Percentiles rank a stretch among this genome's conserved stretches.
These are phyloP conservation scores for Euphorbia peplus DNA, from an alignment of 345 rosid genomes.

Conservation along the genomic window DNA sequence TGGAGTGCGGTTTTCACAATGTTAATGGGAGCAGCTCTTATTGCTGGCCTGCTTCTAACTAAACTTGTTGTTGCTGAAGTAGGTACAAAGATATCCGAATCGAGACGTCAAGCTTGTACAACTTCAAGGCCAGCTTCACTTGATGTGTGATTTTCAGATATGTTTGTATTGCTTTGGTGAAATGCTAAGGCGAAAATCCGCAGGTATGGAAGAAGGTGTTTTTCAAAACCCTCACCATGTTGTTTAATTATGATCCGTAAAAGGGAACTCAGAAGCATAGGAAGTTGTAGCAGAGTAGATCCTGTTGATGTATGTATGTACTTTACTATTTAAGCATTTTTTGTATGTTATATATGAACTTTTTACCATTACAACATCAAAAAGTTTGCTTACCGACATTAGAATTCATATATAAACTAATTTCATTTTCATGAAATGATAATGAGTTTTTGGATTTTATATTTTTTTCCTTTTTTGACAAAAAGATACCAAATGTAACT, in stretches of 20 bases:
- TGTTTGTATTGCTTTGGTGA: not conserved
- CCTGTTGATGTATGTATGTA: not conserved
- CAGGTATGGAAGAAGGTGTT: constrained; percentile 23
- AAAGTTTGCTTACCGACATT: not conserved
- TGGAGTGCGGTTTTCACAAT: constrained; percentile 87
- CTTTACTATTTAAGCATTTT: constrained; percentile 14
- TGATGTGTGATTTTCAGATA: constrained; percentile 22
- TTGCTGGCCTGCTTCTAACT: constrained; percentile 74
- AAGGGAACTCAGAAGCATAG: not conserved
- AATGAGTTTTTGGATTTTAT: too few species aligned
- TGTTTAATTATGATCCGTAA: not conserved
- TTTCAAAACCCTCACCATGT: constrained; percentile 22
- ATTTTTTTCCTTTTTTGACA: too few species aligned
- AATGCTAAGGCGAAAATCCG: constrained; percentile 25
- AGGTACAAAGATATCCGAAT: constrained; percentile 56
- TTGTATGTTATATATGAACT: constrained; percentile 7
- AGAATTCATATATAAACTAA: too few species aligned
- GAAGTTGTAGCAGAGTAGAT: not conserved
- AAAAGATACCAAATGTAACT: too few species aligned
- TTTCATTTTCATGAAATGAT: too few species aligned
- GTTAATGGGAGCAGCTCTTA: constrained; percentile 86
- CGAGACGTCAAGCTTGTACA: constrained; percentile 27
- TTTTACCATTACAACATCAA: constrained; percentile 6
- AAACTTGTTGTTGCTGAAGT: constrained; percentile 80
- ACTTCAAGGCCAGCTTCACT: constrained; percentile 22